A percentile compares a stretch with the other conserved stretches of the same genome.
Conservation (phyloP, 495 filamentous ascomycete genomes). For the Acidomyces sp. region DNA sequence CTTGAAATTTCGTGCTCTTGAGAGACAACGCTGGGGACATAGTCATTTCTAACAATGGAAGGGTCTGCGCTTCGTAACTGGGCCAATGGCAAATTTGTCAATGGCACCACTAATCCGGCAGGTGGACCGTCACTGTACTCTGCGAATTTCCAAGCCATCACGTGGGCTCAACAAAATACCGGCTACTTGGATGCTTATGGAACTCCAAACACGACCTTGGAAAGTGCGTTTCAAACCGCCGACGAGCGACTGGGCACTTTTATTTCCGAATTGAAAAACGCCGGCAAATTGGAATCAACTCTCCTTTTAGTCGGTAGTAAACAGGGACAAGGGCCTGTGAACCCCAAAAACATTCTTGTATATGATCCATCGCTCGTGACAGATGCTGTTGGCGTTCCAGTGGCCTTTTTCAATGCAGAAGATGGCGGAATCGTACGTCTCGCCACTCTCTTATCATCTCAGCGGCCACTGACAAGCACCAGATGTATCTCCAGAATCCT, state of each 20-base stretch:
- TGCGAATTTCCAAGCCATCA: conserved; percentile 5
- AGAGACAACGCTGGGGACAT: too few species aligned
- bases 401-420: neutral
- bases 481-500: neutral
- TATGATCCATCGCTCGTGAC: neutral
- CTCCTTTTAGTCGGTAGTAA: neutral
- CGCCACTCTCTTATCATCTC: too few species aligned
- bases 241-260: neutral
- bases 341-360: neutral
- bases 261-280: neutral
- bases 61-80: conserved; percentile 3
- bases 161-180: conserved; percentile 1
- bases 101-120: conserved; percentile 1
- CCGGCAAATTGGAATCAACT: neutral
- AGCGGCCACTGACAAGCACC: too few species aligned
- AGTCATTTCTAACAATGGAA: too few species aligned
- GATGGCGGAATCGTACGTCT: conserved; percentile 1
- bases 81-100: neutral
- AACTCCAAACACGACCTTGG: neutral
- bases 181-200: neutral
- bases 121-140: neutral
- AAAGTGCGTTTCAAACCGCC: neutral
- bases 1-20: too few species aligned
- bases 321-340: conserved; percentile 2
- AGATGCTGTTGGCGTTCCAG: neutral